Percentiles rank a stretch among this genome's conserved stretches.
phyloP scores from a whole-genome alignment of 164 flowering plant genomes.

The Umbellularia californica region DNA sequence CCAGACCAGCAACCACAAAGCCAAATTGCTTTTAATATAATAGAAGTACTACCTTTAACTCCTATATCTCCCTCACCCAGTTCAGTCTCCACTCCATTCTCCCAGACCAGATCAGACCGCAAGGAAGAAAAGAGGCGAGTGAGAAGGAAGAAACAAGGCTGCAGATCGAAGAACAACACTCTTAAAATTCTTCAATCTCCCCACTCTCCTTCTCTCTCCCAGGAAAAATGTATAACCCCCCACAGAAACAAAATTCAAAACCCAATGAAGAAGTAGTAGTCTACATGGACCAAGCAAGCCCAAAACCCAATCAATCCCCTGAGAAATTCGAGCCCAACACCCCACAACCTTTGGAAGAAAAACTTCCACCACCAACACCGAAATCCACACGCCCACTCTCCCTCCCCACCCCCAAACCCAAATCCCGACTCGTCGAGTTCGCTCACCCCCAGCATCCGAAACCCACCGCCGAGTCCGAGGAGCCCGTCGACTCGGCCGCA shows the following conservation, averaged over 20 bases:
- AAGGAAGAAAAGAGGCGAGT: too few relatives aligned
- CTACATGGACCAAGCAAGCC: background rate
- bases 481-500: conserved; percentile 1
- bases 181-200: background rate
- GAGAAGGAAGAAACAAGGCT: too few relatives aligned
- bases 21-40: too few relatives aligned
- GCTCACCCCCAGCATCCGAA: conserved; percentile 7
- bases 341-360: background rate
- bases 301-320: conserved; percentile 1
- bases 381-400: conserved; percentile 14
- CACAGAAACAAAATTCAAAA: background rate
- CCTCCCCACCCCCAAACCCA: conserved; percentile 36
- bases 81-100: too few relatives aligned
- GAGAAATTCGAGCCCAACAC: background rate
- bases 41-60: too few relatives aligned
- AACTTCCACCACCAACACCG: background rate
- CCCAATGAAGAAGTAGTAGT: background rate
- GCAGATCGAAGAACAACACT: too few relatives aligned
- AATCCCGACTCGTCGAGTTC: conserved; percentile 26
- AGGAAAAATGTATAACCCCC: too few relatives aligned
- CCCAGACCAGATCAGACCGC: too few relatives aligned
- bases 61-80: too few relatives aligned
- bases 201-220: background rate
- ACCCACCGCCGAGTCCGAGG: background rate
- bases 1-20: too few relatives aligned